Conservation (phyloP, 192 early-diverging fungal species). For the Paraglomus brasilianum region DNA sequence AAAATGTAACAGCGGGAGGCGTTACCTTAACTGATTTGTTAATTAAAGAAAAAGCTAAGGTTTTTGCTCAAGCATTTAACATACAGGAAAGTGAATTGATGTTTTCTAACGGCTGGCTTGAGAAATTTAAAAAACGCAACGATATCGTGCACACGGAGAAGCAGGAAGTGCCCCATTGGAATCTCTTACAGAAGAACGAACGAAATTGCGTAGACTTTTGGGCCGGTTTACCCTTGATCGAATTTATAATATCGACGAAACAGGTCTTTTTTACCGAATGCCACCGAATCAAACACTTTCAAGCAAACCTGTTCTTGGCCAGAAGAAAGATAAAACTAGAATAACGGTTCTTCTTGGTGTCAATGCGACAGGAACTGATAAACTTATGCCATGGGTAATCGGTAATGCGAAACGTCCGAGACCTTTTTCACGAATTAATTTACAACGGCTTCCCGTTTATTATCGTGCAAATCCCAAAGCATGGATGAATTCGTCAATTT, state of each 20-base stretch:
- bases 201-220: not conserved
- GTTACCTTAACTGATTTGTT: no score
- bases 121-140: not conserved
- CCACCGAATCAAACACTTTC: slow-evolving; percentile 1
- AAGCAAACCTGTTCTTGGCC: not conserved
- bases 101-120: slow-evolving; percentile 1
- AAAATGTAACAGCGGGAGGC: no score
- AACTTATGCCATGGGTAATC: slow-evolving; percentile 1
- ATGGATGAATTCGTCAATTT: slow-evolving; percentile 11
- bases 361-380: slow-evolving; percentile 11
- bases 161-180: not conserved
- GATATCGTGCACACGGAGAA: not conserved
- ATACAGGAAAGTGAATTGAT: not conserved
- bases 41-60: not conserved
- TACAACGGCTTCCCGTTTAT: not conserved
- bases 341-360: slow-evolving; percentile 3
- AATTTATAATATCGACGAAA: slow-evolving; percentile 1
- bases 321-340: slow-evolving; percentile 16
- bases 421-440: not conserved
- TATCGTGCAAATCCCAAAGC: slow-evolving; percentile 11
- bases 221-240: slow-evolving; percentile 1
- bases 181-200: slow-evolving; percentile 5
- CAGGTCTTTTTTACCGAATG: slow-evolving; percentile 5
- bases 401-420: not conserved
- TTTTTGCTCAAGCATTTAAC: slow-evolving; percentile 4